These are phyloP conservation scores for Thielaviopsis musarum DNA, from an alignment of 2,329 filamentous ascomycete genomes.

Conservation along the genomic window DNA sequence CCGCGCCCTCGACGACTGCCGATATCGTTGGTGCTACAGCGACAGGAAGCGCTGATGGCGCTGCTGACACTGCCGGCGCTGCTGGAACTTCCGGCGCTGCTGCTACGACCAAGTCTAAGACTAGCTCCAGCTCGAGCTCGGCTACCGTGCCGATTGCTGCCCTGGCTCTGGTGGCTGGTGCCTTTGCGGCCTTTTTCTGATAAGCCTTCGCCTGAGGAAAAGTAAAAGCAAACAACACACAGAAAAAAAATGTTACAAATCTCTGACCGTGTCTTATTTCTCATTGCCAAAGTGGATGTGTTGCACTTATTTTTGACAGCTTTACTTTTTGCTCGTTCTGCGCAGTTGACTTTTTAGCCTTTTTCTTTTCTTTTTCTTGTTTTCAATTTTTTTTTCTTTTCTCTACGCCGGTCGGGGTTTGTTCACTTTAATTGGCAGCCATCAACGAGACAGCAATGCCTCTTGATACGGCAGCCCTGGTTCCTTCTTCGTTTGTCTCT, in stretches of 20 bases:
- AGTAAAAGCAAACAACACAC: background rate
- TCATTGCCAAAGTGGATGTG: background rate
- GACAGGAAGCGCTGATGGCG: too few relatives aligned
- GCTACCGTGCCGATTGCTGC: slow-evolving; percentile 8
- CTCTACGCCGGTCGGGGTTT: background rate
- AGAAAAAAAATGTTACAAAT: background rate
- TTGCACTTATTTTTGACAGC: background rate
- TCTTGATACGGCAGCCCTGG: too few relatives aligned
- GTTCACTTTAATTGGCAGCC: too few relatives aligned
- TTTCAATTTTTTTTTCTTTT: slow-evolving; percentile 1
- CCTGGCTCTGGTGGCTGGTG: slow-evolving; percentile 11
- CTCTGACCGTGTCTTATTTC: background rate
- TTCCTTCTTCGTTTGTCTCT: background rate
- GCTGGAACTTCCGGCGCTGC: background rate
- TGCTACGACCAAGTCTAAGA: slow-evolving; percentile 1
- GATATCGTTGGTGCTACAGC: background rate
- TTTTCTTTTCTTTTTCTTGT: background rate
- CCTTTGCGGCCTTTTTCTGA: slow-evolving; percentile 13
- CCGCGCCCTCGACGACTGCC: background rate
- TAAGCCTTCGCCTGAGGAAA: background rate
- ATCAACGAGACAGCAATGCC: too few relatives aligned
- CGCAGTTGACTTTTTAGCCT: background rate
- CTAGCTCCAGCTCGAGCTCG: slow-evolving; percentile 3
- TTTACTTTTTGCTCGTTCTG: background rate
- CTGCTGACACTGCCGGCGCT: background rate